Evolutionary conservation across 2,329 filamentous ascomycete species (phyloP).

Genomic region (Neopestalotiopsis sp.): DNA sequence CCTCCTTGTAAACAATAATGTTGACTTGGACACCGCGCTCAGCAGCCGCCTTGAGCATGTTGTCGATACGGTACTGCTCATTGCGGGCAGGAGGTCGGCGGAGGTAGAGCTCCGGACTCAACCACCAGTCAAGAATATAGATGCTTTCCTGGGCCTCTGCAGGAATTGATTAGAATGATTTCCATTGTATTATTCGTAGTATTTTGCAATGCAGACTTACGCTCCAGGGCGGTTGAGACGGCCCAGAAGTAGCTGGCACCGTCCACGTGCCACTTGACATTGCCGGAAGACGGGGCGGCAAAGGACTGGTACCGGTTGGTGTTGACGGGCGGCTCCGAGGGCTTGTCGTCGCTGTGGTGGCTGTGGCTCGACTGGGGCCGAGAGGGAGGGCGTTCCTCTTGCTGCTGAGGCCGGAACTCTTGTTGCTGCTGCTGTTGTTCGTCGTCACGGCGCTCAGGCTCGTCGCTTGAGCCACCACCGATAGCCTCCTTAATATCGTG

Average conservation of each 20-base stretch:
- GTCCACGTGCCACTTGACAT: constrained; percentile 88
- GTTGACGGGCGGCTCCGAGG: constrained; percentile 43
- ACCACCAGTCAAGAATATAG: constrained; percentile 90
- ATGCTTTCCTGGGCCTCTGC: constrained; percentile 74
- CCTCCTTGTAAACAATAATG: constrained; percentile 92
- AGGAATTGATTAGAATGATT: constrained; percentile 17
- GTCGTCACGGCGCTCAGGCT: constrained; percentile 41
- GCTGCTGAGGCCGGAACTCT: constrained; percentile 20
- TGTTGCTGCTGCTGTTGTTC: constrained; percentile 5
- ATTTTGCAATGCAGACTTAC: constrained; percentile 36
- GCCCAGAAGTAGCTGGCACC: constrained; percentile 87
- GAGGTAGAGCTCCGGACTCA: constrained; percentile 87
- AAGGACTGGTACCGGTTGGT: constrained; percentile 69
- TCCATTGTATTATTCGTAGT: background rate
- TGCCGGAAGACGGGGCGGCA: constrained; percentile 72
- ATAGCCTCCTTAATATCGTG: constrained; percentile 45
- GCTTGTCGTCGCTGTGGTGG: background rate
- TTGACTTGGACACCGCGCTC: constrained; percentile 84
- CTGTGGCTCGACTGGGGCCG: constrained; percentile 28
- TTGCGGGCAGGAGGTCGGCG: constrained; percentile 81
- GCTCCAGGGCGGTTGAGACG: constrained; percentile 77
- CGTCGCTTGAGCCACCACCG: constrained; percentile 38
- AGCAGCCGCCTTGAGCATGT: constrained; percentile 81
- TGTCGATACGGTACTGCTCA: constrained; percentile 82
- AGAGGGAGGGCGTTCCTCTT: constrained; percentile 29